These are phyloP conservation scores for Aspergillus melleus DNA, from an alignment of 2,329 filamentous ascomycete species.

Conservation along the genomic window DNA sequence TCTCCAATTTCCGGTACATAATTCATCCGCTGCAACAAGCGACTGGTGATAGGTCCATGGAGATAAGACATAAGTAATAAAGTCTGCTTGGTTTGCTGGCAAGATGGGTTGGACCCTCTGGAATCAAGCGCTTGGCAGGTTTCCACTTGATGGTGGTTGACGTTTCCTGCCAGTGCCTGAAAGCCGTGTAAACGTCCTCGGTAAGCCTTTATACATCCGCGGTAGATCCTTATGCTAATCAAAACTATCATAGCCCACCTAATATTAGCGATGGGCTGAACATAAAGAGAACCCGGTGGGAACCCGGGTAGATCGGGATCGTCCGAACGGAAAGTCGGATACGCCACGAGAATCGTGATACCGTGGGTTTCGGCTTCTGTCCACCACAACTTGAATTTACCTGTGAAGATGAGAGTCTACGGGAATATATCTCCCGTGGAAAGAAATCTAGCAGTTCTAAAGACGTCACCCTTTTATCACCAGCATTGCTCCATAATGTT, in stretches of 20 bases:
- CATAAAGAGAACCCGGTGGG: background rate
- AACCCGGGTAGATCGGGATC: conserved; percentile 9
- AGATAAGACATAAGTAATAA: background rate
- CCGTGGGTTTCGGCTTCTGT: background rate
- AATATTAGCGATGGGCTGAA: background rate
- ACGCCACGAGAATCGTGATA: conserved; percentile 1
- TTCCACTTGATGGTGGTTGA: background rate
- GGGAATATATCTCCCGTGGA: background rate
- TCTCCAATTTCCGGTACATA: background rate
- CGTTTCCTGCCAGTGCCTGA: background rate
- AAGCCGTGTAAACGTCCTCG: background rate
- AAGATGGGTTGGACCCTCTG: background rate
- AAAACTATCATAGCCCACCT: background rate
- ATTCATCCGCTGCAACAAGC: background rate
- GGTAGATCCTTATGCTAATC: background rate
- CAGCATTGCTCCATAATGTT: background rate
- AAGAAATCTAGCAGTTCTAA: background rate
- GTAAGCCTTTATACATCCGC: background rate
- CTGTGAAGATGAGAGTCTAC: background rate
- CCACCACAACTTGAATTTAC: background rate
- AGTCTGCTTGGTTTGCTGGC: background rate
- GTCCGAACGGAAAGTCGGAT: conserved; percentile 2
- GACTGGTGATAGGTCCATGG: background rate
- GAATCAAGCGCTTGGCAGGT: background rate
- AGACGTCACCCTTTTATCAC: background rate